Evolutionary conservation across 306 rosid species (phyloP).

Genomic region (Vigna radiata): DNA sequence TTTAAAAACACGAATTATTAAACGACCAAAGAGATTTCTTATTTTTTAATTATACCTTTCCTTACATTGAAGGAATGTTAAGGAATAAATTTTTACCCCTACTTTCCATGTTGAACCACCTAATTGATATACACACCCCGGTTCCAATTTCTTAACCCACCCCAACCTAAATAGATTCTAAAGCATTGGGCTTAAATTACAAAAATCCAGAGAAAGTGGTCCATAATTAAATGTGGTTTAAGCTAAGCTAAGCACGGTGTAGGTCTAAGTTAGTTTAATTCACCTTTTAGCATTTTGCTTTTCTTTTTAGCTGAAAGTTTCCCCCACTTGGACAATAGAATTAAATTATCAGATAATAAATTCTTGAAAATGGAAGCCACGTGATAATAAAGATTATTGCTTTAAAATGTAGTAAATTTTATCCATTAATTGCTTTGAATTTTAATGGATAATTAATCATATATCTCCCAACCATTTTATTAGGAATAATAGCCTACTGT

Average conservation of each 20-base stretch:
- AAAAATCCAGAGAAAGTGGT: conserved; percentile 2
- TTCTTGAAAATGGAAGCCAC: background rate
- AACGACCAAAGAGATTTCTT: too few relatives aligned
- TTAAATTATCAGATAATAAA: background rate
- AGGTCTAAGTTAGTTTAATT: background rate
- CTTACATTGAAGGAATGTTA: background rate
- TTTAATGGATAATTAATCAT: background rate
- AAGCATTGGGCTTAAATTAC: background rate
- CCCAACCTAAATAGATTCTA: background rate
- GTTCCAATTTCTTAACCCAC: background rate
- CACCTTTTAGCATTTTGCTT: background rate
- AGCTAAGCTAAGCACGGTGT: background rate
- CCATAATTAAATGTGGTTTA: background rate
- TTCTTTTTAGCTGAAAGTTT: background rate
- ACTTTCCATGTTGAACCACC: background rate
- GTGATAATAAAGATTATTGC: background rate
- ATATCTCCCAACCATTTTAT: background rate
- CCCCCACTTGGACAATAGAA: background rate
- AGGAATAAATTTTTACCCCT: background rate
- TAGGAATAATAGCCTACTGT: background rate
- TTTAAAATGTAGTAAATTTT: background rate
- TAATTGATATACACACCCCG: background rate
- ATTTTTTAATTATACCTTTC: background rate
- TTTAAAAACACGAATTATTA: too few relatives aligned
- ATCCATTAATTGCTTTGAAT: background rate